Conservation (phyloP, 768 basidiomycete genomes). For the Chiua virens region DNA sequence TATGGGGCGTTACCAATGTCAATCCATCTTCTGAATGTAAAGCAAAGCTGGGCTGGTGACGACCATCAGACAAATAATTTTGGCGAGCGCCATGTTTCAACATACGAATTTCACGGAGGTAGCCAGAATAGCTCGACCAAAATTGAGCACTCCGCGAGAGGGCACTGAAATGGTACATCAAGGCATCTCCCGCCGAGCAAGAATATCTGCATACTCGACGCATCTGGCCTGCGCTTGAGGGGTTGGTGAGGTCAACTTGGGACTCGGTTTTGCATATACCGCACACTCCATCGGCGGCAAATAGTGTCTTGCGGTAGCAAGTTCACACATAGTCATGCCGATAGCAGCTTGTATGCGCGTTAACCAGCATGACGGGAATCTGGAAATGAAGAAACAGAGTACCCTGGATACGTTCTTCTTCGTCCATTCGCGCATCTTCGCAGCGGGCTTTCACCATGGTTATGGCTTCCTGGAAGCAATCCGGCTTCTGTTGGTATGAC, state of each 20-base stretch:
- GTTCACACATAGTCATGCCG: constrained; percentile 75
- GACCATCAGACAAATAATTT: constrained; percentile 20
- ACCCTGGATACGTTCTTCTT: constrained; percentile 65
- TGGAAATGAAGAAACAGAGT: constrained; percentile 3
- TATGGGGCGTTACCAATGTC: constrained; percentile 57
- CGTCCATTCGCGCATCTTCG: constrained; percentile 56
- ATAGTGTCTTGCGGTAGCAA: constrained; percentile 71
- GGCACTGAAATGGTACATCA: constrained; percentile 44
- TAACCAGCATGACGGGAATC: not conserved
- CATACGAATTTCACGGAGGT: constrained; percentile 76
- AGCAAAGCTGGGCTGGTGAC: constrained; percentile 67
- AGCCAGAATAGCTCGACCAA: constrained; percentile 86
- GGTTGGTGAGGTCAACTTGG: not conserved
- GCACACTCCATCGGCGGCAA: constrained; percentile 67
- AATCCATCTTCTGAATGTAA: constrained; percentile 70
- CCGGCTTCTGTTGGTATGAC: constrained; percentile 47
- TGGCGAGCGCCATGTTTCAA: constrained; percentile 23
- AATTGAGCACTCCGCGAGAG: constrained; percentile 76
- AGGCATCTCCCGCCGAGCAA: not conserved
- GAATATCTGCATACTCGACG: constrained; percentile 44
- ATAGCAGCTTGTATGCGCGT: constrained; percentile 59
- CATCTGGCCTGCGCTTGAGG: constrained; percentile 42
- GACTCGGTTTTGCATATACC: constrained; percentile 11
- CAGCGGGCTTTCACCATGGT: constrained; percentile 49
- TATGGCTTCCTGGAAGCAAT: constrained; percentile 63